Evolutionary conservation across 495 filamentous ascomycete genomes (phyloP).

Genomic region (Neurospora hispaniola): DNA sequence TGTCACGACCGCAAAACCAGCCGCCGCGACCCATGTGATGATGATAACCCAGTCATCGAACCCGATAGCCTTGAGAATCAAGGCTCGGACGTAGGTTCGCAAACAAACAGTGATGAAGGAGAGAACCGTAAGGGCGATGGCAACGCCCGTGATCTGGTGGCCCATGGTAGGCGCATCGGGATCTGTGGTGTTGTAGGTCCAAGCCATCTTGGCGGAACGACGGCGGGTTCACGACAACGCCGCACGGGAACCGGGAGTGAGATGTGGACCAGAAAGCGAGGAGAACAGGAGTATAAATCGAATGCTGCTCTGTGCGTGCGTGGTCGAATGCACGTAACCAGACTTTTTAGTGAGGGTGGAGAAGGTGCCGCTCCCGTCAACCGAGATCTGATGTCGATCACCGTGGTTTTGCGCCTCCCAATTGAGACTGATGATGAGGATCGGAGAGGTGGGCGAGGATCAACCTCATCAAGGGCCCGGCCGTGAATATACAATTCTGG

Average conservation of each 20-base stretch:
- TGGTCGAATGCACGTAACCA: not conserved
- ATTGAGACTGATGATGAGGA: not conserved
- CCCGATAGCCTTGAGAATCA: constrained; percentile 25
- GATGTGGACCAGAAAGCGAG: not conserved
- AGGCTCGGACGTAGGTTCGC: constrained; percentile 25
- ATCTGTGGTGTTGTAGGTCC: constrained; percentile 29
- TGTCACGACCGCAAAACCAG: constrained; percentile 19
- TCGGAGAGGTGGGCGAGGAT: not conserved
- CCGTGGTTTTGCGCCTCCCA: not conserved
- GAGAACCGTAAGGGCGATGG: constrained; percentile 20
- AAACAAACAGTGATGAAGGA: constrained; percentile 26
- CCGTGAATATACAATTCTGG: not conserved
- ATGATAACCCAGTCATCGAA: constrained; percentile 31
- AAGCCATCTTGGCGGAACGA: constrained; percentile 22
- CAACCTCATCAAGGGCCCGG: not conserved
- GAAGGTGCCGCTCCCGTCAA: not conserved
- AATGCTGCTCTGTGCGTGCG: not conserved
- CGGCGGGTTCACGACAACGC: not conserved
- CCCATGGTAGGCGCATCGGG: constrained; percentile 27
- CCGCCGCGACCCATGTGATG: constrained; percentile 23
- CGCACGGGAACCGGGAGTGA: not conserved
- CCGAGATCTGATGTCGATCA: not conserved
- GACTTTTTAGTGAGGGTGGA: not conserved
- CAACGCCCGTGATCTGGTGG: constrained; percentile 23
- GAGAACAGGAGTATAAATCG: not conserved